These are phyloP conservation scores for Diaporthe sp. DNA, from an alignment of 2,329 filamentous ascomycete species.

Conservation along the genomic window DNA sequence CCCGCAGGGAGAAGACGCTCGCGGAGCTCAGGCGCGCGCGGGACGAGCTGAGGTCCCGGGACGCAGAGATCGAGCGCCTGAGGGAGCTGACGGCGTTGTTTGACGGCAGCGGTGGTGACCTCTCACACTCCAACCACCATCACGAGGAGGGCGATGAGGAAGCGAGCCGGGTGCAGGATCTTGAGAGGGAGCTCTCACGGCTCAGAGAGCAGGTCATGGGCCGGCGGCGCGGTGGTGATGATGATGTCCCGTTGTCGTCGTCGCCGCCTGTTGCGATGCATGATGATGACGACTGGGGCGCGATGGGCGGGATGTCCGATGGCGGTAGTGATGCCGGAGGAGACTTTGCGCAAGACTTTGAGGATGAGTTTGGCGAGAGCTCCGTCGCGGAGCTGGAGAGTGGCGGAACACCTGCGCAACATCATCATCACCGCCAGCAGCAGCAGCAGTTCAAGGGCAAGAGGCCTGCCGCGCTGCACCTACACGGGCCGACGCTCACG, in stretches of 20 bases:
- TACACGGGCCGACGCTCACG: conserved; percentile 26
- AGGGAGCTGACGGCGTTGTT: conserved; percentile 42
- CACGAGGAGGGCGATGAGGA: background rate
- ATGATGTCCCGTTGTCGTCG: background rate
- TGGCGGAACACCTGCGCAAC: background rate
- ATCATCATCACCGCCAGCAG: background rate
- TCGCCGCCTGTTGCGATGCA: conserved; percentile 4
- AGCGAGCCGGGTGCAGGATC: conserved; percentile 23
- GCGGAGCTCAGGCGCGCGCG: conserved; percentile 65
- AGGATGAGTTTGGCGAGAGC: conserved; percentile 14
- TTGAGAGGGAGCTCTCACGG: conserved; percentile 24
- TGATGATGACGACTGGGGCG: conserved; percentile 27
- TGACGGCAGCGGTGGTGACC: background rate
- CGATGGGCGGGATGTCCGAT: conserved; percentile 35
- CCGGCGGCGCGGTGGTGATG: background rate
- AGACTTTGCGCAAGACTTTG: background rate
- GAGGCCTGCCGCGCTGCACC: background rate
- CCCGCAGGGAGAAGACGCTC: conserved; percentile 54
- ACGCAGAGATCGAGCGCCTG: conserved; percentile 67
- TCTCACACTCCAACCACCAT: background rate
- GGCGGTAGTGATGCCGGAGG: conserved; percentile 16
- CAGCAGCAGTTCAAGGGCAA: background rate
- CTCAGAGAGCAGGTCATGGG: conserved; percentile 18
- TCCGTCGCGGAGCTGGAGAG: conserved; percentile 25
- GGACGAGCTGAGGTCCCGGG: conserved; percentile 62